These are phyloP conservation scores for Metarhizium anisopliae DNA, from an alignment of 2,329 filamentous ascomycete genomes.

Conservation along the genomic window DNA sequence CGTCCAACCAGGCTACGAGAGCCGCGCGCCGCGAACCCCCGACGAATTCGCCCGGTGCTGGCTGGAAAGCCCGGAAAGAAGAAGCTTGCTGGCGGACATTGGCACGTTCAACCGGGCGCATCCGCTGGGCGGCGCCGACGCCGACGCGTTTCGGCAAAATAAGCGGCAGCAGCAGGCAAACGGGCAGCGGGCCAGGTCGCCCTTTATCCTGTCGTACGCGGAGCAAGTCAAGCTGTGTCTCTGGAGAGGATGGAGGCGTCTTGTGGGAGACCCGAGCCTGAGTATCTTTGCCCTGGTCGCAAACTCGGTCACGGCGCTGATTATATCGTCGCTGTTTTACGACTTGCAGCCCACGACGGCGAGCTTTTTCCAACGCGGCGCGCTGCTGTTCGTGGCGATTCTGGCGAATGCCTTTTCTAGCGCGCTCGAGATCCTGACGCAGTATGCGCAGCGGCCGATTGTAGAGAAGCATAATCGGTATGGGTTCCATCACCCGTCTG, in stretches of 20 bases:
- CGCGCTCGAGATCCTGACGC: constrained; percentile 38
- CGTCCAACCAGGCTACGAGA: constrained; percentile 9
- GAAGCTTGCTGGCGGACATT: no score
- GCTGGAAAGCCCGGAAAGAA: no score
- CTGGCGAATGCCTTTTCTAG: no score
- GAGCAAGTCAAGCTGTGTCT: no score
- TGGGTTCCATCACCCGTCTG: constrained; percentile 82
- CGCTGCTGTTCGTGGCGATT: constrained; percentile 25
- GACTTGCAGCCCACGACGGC: not conserved
- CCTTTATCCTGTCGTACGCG: no score
- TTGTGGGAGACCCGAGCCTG: no score
- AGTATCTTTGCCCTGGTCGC: no score
- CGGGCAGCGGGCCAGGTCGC: no score
- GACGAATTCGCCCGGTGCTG: not conserved
- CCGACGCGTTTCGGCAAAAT: no score
- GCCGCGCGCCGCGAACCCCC: not conserved
- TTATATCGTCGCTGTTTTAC: not conserved
- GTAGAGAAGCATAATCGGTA: constrained; percentile 84
- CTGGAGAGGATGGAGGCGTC: no score
- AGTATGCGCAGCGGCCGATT: constrained; percentile 82
- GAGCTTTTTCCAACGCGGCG: constrained; percentile 30
- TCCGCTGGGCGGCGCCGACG: no score
- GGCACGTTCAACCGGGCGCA: constrained; percentile 4
- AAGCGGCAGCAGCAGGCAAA: no score
- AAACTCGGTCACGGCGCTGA: constrained; percentile 1